These are phyloP conservation scores for Macroventuria anomochaeta DNA, from an alignment of 2,329 filamentous ascomycete genomes.

Conservation along the genomic window DNA sequence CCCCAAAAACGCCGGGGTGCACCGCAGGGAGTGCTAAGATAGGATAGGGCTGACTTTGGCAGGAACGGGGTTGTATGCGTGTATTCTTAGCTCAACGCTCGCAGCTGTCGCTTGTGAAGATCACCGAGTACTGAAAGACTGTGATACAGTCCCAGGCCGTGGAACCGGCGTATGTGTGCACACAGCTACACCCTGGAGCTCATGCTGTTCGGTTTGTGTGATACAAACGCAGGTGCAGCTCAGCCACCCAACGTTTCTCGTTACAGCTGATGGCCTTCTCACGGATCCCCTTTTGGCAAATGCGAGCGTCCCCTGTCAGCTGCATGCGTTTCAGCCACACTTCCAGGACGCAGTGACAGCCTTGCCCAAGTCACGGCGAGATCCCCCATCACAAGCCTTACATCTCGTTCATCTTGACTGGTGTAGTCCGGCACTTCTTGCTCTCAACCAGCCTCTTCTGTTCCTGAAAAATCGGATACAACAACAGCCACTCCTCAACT, in stretches of 20 bases:
- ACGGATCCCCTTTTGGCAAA: conserved; percentile 4
- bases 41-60: conserved; percentile 7
- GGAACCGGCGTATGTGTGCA: no score
- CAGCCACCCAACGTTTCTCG: conserved; percentile 14
- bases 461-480: no score
- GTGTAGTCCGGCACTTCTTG: no score
- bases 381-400: background rate
- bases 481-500: no score
- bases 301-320: conserved; percentile 8
- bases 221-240: conserved; percentile 8
- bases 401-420: background rate
- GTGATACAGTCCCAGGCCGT: no score
- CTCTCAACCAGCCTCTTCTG: no score
- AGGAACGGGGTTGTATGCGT: background rate
- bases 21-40: conserved; percentile 1
- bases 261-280: conserved; percentile 1
- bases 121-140: no score
- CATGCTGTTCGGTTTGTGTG: conserved; percentile 5
- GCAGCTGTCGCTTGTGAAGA: background rate
- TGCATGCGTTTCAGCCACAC: conserved; percentile 19
- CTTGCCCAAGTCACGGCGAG: background rate
- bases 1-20: background rate
- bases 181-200: background rate
- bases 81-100: conserved; percentile 9
- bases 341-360: conserved; percentile 4